Conservation (phyloP, 208 protist species). For the Willaertia magna region DNA sequence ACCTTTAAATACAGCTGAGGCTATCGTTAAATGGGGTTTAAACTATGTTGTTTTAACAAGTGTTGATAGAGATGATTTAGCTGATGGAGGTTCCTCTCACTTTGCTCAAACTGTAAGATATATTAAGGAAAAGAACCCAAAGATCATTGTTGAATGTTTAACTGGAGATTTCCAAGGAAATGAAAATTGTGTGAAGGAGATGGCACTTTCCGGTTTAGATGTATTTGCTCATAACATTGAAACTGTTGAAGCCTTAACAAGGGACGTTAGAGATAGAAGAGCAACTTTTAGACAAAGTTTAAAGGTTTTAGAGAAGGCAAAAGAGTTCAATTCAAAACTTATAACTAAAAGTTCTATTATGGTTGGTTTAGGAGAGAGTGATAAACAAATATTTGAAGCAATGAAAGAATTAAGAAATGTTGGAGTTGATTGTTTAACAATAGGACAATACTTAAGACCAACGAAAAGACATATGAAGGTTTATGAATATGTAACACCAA, state of each 20-base stretch:
- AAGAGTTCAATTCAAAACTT: constrained; percentile 48
- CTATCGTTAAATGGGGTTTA: constrained; percentile 84
- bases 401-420: constrained; percentile 74
- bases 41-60: constrained; percentile 97
- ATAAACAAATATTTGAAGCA: constrained; percentile 83
- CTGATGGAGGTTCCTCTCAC: constrained; percentile 78
- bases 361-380: constrained; percentile 88
- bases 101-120: constrained; percentile 66
- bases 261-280: constrained; percentile 77
- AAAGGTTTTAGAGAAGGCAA: constrained; percentile 68
- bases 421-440: constrained; percentile 77
- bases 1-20: constrained; percentile 74
- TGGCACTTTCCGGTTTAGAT: constrained; percentile 78
- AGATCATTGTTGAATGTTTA: constrained; percentile 83
- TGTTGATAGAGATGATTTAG: constrained; percentile 86
- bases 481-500: constrained; percentile 80
- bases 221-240: constrained; percentile 98
- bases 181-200: constrained; percentile 51
- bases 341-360: constrained; percentile 96
- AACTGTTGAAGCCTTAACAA: constrained; percentile 77
- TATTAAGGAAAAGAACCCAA: constrained; percentile 63
- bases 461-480: constrained; percentile 89
- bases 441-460: constrained; percentile 93
- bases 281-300: constrained; percentile 88
- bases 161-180: constrained; percentile 90